Conservation (phyloP, 495 filamentous ascomycete species). For the Wilcoxina mikolae region DNA sequence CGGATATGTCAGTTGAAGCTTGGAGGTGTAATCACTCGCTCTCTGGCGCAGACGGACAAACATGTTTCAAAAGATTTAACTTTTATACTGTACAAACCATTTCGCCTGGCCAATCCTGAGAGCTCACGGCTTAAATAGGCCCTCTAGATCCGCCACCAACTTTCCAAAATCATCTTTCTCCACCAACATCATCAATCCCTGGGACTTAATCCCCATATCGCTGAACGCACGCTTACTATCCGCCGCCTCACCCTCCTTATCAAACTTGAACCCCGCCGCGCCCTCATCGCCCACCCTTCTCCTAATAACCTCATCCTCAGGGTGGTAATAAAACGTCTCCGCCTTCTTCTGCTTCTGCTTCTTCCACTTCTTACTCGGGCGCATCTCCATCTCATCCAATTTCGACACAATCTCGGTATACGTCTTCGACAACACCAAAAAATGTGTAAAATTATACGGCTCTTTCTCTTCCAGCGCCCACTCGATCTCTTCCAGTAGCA, state of each 20-base stretch:
- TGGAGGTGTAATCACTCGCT: too few species aligned
- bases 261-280: constrained; percentile 60
- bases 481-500: constrained; percentile 83
- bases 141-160: constrained; percentile 7
- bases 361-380: constrained; percentile 65
- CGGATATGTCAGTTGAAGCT: too few species aligned
- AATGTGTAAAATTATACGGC: constrained; percentile 85
- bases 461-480: constrained; percentile 83
- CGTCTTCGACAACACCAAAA: constrained; percentile 75
- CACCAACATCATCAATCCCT: constrained; percentile 63
- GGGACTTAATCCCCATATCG: constrained; percentile 74
- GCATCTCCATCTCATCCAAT: constrained; percentile 52
- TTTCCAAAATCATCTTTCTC: constrained; percentile 46
- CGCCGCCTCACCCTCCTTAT: constrained; percentile 57
- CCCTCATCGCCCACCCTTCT: constrained; percentile 32
- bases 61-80: too few species aligned
- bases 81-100: too few species aligned
- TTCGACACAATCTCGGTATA: constrained; percentile 77
- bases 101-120: too few species aligned
- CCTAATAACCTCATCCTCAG: constrained; percentile 85
- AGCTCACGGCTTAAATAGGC: constrained; percentile 9
- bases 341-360: constrained; percentile 37
- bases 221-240: constrained; percentile 91
- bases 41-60: too few species aligned
- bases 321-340: constrained; percentile 75